Evolutionary conservation across 1,139 yeast genomes (phyloP), one percentile per base, ranked within the genome.

Genomic region (Scheffersomyces parashehatae): DNA sequence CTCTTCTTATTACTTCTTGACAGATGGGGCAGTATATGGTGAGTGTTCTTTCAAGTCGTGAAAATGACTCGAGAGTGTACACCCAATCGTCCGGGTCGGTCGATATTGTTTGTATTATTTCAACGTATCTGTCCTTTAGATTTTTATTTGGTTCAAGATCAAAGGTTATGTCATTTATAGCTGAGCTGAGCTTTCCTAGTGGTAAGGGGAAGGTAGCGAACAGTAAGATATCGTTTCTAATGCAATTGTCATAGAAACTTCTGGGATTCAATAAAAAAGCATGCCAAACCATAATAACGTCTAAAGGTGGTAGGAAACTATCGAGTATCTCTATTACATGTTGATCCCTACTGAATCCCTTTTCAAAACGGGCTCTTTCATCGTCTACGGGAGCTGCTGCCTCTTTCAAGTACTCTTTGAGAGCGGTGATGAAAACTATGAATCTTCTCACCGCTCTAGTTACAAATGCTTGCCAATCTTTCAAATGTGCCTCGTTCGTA

Each of bases 271-370:
- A 51, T 47, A 63, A 45, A 41, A 62, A 62, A 3, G 69, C 48
- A 49, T 72, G 75, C 77, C 77, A 72, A 1, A 71, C 70, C 67
- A 71, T 59, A 7, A 70, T 41, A 4, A 71, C 64, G 46, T 70
- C 76, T 35, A 69, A 49, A 1, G 73, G 73, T 1, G 74, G 73
- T 28, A 66, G 40, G 15, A 49, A 31, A 14, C 35, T 42, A 26
- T 42, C 39, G 12, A 47, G 40, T 29, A 35, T 37, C 13, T 30
- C 36, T 10, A 13, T 40, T 13, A 32, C 28, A 15, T 33, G 36
- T 10, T 35, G 40, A 12, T 39, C 37, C 6, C 34, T 41, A 4
- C 46, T 49, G 20, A 16, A 16, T 16, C 20, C 4, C 20, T 16
- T 16, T 5, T 16, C 20, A 16, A 16, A 16, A 16, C 2, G 20